Percentiles rank a stretch among this genome's conserved stretches.
Conservation (phyloP, 2,329 filamentous ascomycete species). For the Xylariaceae sp. region DNA sequence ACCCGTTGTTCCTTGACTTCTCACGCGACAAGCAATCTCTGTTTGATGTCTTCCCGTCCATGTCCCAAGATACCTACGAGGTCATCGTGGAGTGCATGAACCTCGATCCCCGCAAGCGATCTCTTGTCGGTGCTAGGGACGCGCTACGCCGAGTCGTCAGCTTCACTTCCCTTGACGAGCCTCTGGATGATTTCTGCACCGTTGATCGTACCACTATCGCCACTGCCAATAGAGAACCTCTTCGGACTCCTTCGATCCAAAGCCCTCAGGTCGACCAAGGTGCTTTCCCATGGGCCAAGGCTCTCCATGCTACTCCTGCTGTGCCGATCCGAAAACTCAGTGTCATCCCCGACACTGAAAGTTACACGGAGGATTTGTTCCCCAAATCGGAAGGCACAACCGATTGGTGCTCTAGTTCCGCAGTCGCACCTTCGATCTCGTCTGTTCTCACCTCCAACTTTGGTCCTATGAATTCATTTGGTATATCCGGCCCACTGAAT, state of each 20-base stretch:
- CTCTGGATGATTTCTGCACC: conserved; percentile 87
- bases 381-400: conserved; percentile 66
- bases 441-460: conserved; percentile 81
- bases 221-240: conserved; percentile 86
- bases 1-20: conserved; percentile 90
- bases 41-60: conserved; percentile 96
- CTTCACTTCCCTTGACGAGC: conserved; percentile 92
- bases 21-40: conserved; percentile 88
- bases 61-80: conserved; percentile 97
- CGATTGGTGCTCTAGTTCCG: conserved; percentile 74
- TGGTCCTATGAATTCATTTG: conserved; percentile 74
- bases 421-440: conserved; percentile 73
- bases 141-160: conserved; percentile 74
- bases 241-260: conserved; percentile 91
- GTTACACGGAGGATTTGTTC: conserved; percentile 80
- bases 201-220: conserved; percentile 71
- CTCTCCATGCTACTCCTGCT: conserved; percentile 69
- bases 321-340: conserved; percentile 77
- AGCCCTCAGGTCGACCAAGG: conserved; percentile 75
- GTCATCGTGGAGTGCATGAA: conserved; percentile 88
- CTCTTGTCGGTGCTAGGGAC: conserved; percentile 69
- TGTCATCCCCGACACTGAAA: conserved; percentile 73
- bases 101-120: conserved; percentile 84
- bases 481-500: conserved; percentile 44
- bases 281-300: conserved; percentile 93